phyloP scores from a whole-genome alignment of 169 alveolate species.

The Plasmodium gaboni region DNA sequence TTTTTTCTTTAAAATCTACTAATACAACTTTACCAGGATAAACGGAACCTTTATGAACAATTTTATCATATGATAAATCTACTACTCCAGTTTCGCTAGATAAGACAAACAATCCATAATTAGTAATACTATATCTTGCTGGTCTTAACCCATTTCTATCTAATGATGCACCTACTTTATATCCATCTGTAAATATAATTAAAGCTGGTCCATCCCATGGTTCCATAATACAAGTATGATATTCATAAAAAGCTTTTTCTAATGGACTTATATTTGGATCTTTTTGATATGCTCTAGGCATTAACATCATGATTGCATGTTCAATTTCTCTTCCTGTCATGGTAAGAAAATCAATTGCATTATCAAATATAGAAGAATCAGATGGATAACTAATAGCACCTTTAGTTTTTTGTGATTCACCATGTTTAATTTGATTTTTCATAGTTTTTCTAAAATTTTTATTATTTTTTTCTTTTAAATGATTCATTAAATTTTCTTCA shows the following conservation, averaged over 20 bases:
- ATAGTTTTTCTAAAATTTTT: conserved; percentile 30
- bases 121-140: conserved; percentile 80
- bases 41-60: conserved; percentile 82
- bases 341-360: conserved; percentile 71
- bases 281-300: conserved; percentile 79
- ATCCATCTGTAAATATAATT: conserved; percentile 85
- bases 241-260: conserved; percentile 77
- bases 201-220: conserved; percentile 90
- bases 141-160: conserved; percentile 87
- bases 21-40: conserved; percentile 83
- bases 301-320: conserved; percentile 76
- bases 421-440: conserved; percentile 27
- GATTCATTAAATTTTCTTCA: background rate
- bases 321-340: conserved; percentile 76
- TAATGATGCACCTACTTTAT: conserved; percentile 84
- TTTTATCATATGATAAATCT: conserved; percentile 75
- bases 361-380: conserved; percentile 70
- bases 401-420: conserved; percentile 59
- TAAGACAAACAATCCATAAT: conserved; percentile 79
- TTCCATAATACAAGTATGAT: conserved; percentile 85
- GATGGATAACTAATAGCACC: conserved; percentile 74
- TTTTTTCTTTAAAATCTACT: conserved; percentile 79
- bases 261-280: conserved; percentile 72
- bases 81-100: conserved; percentile 86
- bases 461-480: conserved; percentile 1